Conservation (phyloP, 169 alveolate genomes). For the Cryptosporidium meleagridis region DNA sequence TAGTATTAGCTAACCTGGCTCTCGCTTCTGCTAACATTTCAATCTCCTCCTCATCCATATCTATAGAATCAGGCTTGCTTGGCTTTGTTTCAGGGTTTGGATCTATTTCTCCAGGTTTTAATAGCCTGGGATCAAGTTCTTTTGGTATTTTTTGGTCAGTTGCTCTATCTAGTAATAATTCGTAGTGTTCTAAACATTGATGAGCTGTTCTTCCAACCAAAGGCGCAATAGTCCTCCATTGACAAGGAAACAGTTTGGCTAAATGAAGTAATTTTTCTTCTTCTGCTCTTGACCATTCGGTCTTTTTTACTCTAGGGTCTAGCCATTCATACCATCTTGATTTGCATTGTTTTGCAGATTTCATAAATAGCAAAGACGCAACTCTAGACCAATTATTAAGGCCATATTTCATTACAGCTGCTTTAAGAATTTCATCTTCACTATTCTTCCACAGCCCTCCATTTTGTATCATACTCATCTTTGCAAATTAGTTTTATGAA, state of each 20-base stretch:
- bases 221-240: constrained; percentile 99
- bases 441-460: constrained; percentile 99
- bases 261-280: constrained; percentile 98
- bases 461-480: constrained; percentile 95
- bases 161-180: constrained; percentile 96
- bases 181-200: constrained; percentile 99
- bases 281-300: constrained; percentile 99
- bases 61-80: constrained; percentile 96
- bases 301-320: constrained; percentile 98
- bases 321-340: constrained; percentile 95
- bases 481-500: constrained; percentile 34
- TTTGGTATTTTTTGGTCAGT: constrained; percentile 91
- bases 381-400: constrained; percentile 99
- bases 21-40: constrained; percentile 99
- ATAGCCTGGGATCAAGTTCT: constrained; percentile 93
- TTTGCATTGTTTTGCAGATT: constrained; percentile 99
- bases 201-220: constrained; percentile 99
- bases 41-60: constrained; percentile 99
- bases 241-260: constrained; percentile 98
- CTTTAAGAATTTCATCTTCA: constrained; percentile 99
- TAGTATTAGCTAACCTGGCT: constrained; percentile 99
- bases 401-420: constrained; percentile 99
- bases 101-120: constrained; percentile 99
- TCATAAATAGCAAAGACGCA: constrained; percentile 96
- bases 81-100: constrained; percentile 99